Evolutionary conservation across 202 grass and related monocot genomes (phyloP), one percentile per base, ranked within the genome.

Genomic region (Digitaria exilis): DNA sequence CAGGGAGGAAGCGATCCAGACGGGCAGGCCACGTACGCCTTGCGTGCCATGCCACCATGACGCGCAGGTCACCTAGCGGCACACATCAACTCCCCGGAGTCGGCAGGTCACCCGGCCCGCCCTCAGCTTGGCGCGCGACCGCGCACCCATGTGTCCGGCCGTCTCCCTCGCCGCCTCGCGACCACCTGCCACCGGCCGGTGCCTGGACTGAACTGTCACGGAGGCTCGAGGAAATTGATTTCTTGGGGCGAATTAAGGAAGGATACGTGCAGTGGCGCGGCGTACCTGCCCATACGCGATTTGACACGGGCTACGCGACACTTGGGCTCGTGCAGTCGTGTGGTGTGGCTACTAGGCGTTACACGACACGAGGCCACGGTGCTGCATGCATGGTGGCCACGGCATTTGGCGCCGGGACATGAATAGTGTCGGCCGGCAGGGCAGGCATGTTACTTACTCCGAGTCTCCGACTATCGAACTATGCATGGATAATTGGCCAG

Each of bases 71-170:
- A 57, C 31, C 16, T 70, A 4, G 26, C 3, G 17, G 25, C 30
- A 55, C 26, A 70, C 65, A 65, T 75, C 57, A 65, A 55, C 22
- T 29, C 46, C 41, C 37, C 37, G 16, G 34, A 37, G 73, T 84
- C 73, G 59, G 71, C 73, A 77, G 37, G 82, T 58, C 70, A 52
- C 46, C 46, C 46, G 45, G 28, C 44, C 69, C 44, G 25, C 44
- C 26, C n/a, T 24, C 42, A n/a, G n/a, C n/a, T n/a, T n/a, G n/a
- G n/a, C n/a, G n/a, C n/a, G n/a, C n/a, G n/a, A n/a, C 3, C 41
- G 14, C 25, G 1, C 21, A 3, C 54, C 4, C 21, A 50, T 22
- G 2, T 29, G 69, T 10, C 17, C 16, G 26, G 50, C 44, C 37
- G 37, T 17, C 28, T 18, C 19, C 17, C 1, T 22, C 5, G 11